Evolutionary conservation across 1,139 yeast genomes (phyloP), one percentile per base, ranked within the genome.

Genomic region (Yamadazyma siamensis): DNA sequence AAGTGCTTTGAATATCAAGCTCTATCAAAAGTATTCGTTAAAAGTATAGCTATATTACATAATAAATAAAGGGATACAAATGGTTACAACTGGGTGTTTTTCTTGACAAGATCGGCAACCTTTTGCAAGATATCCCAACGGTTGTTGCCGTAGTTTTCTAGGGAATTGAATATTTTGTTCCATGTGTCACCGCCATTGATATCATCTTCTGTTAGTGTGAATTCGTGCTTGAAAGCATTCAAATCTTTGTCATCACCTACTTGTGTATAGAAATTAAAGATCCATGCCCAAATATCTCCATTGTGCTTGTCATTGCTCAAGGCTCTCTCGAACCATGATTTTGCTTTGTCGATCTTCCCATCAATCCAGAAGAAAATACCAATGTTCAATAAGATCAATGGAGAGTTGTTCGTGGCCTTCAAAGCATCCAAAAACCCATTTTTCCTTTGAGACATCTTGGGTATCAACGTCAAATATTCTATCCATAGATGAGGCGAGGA

Each of bases 211-310:
- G 28, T 23, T 4, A 48, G 49, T 7, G 44, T 37, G 21, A 71
- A 69, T 20, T 51, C 41, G 3, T 43, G 33, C 13, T 56, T 37
- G 19, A 60, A 47, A 5, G 18, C 15, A 0, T 25, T 19, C 10
- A 31, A 9, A 11, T 59, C 66, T 4, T 47, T 47, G 0, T 35
- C 32, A 1, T 41, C 38, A 1, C 65, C 65, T 30, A 52, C 44
- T 16, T 46, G 52, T 6, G 33, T 29, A 20, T 41, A 33, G 35
- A 54, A 77, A 25, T 70, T 65, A 47, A 72, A 75, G 29, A 70
- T 54, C 84, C 89, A 82, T 0, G 76, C 75, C 87, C 95, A 88
- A 4, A 70, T 56, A 52, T 89, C 97, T 3, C 95, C 97, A 49
- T 67, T 71, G 11, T 56, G 60, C 1, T 61, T 53, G 37, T 80